These are phyloP conservation scores for Periconia sp. DNA, from an alignment of 2,329 filamentous ascomycete genomes.

Conservation along the genomic window DNA sequence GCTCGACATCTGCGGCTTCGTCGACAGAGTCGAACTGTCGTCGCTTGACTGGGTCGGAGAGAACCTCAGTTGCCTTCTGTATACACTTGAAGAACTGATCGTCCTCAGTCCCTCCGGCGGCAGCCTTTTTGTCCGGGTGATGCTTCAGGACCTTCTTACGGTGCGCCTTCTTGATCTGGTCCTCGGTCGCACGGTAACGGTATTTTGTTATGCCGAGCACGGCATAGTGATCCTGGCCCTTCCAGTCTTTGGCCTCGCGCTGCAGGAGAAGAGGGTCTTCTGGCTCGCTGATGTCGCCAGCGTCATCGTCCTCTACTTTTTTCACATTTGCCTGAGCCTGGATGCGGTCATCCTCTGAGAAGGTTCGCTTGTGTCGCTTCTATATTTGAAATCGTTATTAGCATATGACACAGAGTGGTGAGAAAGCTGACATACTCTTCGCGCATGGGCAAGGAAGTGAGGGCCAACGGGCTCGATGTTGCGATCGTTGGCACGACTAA, in stretches of 20 bases:
- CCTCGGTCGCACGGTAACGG: constrained; percentile 90
- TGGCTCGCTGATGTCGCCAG: constrained; percentile 88
- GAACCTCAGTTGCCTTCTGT: constrained; percentile 94
- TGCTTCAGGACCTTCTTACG: constrained; percentile 99
- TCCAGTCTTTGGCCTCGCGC: constrained; percentile 98
- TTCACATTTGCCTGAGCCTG: constrained; percentile 94
- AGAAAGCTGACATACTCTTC: constrained; percentile 66
- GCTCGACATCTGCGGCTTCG: constrained; percentile 88
- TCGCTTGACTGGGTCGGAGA: constrained; percentile 89
- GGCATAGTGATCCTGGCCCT: constrained; percentile 98
- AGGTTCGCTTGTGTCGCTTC: constrained; percentile 92
- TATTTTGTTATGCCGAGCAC: constrained; percentile 92
- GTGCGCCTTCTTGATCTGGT: constrained; percentile 98
- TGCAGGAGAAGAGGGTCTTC: constrained; percentile 93
- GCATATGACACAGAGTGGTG: constrained; percentile 4
- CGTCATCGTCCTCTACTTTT: constrained; percentile 91
- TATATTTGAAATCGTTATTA: constrained; percentile 36
- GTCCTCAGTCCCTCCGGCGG: constrained; percentile 83
- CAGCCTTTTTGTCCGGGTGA: constrained; percentile 98
- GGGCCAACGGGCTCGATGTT: constrained; percentile 95
- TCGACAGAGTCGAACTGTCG: constrained; percentile 97
- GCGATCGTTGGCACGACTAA: constrained; percentile 80
- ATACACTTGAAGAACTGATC: constrained; percentile 99
- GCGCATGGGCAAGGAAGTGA: constrained; percentile 96
- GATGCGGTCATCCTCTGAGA: constrained; percentile 97